Percentiles rank a stretch among this genome's conserved stretches.
Conservation (phyloP, 495 filamentous ascomycete species). For the Xylaria nigripes region DNA sequence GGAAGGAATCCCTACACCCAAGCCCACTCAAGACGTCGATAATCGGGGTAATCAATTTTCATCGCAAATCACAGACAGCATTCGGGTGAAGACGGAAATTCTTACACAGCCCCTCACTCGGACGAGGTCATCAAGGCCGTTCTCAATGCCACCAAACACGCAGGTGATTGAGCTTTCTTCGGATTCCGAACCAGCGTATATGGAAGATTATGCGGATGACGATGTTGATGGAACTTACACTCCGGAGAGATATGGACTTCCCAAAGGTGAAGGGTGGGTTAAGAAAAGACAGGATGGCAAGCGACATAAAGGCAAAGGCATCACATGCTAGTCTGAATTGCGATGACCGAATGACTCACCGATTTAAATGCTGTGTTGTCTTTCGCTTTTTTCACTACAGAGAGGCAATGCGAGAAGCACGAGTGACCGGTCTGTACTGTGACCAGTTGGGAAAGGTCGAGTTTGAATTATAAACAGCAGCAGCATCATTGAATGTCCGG, state of each 20-base stretch:
- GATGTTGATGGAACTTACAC: constrained; percentile 34
- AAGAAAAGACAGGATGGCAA: constrained; percentile 9
- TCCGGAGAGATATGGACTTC: constrained; percentile 14
- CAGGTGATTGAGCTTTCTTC: constrained; percentile 35
- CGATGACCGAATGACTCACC: no score
- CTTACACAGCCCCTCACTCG: neutral
- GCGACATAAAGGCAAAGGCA: neutral
- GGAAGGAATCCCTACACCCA: neutral
- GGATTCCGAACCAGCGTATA: constrained; percentile 29
- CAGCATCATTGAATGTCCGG: no score
- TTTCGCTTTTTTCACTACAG: no score
- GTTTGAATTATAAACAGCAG: no score
- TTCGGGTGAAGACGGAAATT: neutral
- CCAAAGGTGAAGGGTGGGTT: constrained; percentile 20
- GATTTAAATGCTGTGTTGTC: no score
- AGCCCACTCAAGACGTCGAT: neutral
- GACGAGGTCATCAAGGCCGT: constrained; percentile 11
- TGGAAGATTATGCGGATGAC: constrained; percentile 38
- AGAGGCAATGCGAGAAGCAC: no score
- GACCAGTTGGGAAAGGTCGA: no score
- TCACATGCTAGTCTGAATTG: neutral
- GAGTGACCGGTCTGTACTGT: no score
- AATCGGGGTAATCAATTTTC: neutral
- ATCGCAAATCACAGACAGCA: neutral
- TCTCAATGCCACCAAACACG: constrained; percentile 28